Conservation (phyloP, 225 moss, liverwort and hornwort species). For the Bryum argenteum region DNA sequence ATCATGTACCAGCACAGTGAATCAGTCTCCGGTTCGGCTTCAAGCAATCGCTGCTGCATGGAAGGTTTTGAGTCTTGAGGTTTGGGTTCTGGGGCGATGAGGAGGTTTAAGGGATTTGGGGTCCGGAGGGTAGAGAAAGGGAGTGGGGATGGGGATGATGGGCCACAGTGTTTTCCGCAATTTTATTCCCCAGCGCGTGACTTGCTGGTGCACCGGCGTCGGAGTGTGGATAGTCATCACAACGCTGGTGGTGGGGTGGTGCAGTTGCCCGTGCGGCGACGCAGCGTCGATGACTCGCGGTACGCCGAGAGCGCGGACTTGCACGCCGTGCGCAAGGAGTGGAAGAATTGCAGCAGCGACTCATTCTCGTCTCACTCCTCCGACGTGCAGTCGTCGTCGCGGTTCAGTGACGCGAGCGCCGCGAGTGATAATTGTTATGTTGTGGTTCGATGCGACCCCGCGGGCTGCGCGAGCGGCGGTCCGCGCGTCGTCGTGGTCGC, state of each 20-base stretch:
- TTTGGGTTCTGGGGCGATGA: not conserved
- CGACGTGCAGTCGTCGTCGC: constrained; percentile 32
- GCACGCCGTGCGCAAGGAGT: constrained; percentile 32
- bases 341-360: constrained; percentile 24
- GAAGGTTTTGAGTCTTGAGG: not conserved
- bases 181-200: constrained; percentile 29
- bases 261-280: constrained; percentile 17
- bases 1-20: not conserved
- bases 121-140: not conserved
- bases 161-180: constrained; percentile 34
- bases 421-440: not conserved
- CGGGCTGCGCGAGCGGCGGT: not conserved
- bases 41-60: not conserved
- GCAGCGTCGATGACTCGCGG: constrained; percentile 39
- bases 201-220: constrained; percentile 25
- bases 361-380: constrained; percentile 38
- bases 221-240: constrained; percentile 35
- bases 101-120: constrained; percentile 34
- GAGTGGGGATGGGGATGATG: not conserved
- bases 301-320: constrained; percentile 30
- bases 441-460: not conserved
- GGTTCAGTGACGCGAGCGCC: constrained; percentile 37
- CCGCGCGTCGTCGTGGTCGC: constrained; percentile 31
- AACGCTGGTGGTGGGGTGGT: not conserved
- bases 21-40: no score